Evolutionary conservation across 257 asterid species (phyloP).

Genomic region (Gynochthodes officinalis): DNA sequence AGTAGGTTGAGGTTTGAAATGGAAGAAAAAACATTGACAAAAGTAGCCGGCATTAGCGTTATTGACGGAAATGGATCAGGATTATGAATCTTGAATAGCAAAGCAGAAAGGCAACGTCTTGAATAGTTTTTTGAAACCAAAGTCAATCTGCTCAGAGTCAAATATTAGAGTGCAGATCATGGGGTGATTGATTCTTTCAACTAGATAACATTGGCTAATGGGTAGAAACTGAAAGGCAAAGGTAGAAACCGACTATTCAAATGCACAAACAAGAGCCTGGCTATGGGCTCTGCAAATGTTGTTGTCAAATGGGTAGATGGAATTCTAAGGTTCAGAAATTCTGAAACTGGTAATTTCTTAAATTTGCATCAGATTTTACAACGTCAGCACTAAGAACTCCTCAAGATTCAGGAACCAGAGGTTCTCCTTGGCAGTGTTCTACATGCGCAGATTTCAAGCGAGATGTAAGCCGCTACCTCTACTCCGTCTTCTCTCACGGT

Average conservation of each 20-base stretch:
- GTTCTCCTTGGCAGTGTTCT: background rate
- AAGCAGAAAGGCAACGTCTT: background rate
- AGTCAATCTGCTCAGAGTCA: background rate
- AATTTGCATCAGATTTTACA: no score
- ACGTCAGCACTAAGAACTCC: no score
- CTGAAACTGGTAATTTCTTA: background rate
- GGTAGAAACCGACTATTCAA: background rate
- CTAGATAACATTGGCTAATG: background rate
- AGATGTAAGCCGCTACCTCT: no score
- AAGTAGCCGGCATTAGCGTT: slow-evolving; percentile 41
- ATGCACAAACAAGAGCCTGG: background rate
- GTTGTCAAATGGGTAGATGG: background rate
- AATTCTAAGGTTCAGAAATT: no score
- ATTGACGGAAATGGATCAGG: background rate
- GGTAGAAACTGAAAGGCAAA: background rate
- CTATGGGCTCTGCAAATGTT: background rate
- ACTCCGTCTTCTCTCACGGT: no score
- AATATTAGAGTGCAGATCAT: background rate
- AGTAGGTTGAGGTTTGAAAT: slow-evolving; percentile 43
- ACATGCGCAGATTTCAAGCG: no score
- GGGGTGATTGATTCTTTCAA: background rate
- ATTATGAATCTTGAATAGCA: background rate
- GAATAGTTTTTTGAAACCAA: background rate
- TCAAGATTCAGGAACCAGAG: background rate
- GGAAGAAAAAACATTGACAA: slow-evolving; percentile 32